A percentile compares a stretch with the other conserved stretches of the same genome.
phyloP scores from a whole-genome alignment of 78 protist species.

The Anaeramoeba flamelloides region DNA sequence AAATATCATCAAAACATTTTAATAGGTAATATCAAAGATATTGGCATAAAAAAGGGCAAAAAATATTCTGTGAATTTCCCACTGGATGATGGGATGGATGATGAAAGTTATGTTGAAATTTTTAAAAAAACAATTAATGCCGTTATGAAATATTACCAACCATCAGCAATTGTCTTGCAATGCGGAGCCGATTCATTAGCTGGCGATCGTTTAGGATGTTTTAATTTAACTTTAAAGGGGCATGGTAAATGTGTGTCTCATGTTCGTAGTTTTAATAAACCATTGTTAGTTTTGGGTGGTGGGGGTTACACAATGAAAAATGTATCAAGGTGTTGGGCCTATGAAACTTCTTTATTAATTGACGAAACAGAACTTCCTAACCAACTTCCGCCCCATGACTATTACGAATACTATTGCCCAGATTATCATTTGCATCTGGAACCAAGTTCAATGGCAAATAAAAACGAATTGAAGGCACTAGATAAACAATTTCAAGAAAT shows the following conservation, averaged over 20 bases:
- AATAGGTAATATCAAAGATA: too few species aligned
- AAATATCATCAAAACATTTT: too few species aligned
- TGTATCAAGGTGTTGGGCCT: constrained; percentile 95
- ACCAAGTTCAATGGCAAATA: not conserved
- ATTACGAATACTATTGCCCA: not conserved
- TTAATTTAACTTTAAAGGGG: constrained; percentile 67
- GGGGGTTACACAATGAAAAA: constrained; percentile 97
- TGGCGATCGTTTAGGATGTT: constrained; percentile 92
- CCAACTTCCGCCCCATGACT: not conserved
- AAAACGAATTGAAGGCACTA: not conserved
- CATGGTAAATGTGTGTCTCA: constrained; percentile 70
- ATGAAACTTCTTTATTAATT: constrained; percentile 62
- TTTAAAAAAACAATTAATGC: constrained; percentile 18
- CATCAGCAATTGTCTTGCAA: constrained; percentile 75
- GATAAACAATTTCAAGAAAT: not conserved
- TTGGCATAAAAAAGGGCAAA: constrained; percentile 1
- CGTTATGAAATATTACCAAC: constrained; percentile 62
- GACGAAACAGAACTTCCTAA: too few species aligned
- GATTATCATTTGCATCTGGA: not conserved
- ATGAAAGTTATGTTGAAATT: too few species aligned
- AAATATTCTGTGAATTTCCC: constrained; percentile 61
- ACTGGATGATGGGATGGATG: too few species aligned
- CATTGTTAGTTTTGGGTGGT: constrained; percentile 90
- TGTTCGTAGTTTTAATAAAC: constrained; percentile 56
- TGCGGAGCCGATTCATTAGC: constrained; percentile 96